phyloP scores from a whole-genome alignment of 208 protist species.

The Trypanosomatidae sp. region DNA sequence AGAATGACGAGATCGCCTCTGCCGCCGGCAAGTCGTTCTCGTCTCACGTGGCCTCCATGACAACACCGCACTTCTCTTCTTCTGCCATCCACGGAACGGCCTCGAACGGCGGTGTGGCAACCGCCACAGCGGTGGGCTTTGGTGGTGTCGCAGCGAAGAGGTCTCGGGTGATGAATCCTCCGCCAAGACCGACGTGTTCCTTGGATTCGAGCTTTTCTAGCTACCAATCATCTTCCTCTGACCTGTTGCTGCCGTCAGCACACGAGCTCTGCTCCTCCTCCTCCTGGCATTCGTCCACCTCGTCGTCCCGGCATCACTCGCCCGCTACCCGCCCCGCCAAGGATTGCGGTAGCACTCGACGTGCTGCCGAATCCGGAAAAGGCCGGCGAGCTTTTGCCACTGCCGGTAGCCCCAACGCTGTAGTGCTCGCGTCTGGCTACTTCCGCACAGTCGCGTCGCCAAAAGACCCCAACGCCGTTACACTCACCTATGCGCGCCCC shows the following conservation, averaged over 20 bases:
- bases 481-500: neutral
- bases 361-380: neutral
- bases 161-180: neutral
- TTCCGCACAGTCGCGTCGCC: neutral
- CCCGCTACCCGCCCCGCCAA: neutral
- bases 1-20: conserved; percentile 13
- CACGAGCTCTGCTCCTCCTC: conserved; percentile 7
- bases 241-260: neutral
- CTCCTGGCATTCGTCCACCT: neutral
- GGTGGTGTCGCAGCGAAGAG: neutral
- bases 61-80: neutral
- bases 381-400: neutral
- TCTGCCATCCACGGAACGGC: neutral
- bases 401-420: too few relatives aligned
- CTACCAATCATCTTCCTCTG: conserved; percentile 1
- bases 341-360: neutral
- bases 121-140: neutral
- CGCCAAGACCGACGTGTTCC: neutral
- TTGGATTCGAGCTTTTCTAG: conserved; percentile 7
- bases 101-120: neutral
- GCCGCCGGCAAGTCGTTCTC: neutral
- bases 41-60: neutral
- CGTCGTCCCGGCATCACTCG: neutral
- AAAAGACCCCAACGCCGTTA: neutral
- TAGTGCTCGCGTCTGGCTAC: neutral